Conservation (phyloP, 768 basidiomycete genomes). For the Boletus pseudopeckii region DNA sequence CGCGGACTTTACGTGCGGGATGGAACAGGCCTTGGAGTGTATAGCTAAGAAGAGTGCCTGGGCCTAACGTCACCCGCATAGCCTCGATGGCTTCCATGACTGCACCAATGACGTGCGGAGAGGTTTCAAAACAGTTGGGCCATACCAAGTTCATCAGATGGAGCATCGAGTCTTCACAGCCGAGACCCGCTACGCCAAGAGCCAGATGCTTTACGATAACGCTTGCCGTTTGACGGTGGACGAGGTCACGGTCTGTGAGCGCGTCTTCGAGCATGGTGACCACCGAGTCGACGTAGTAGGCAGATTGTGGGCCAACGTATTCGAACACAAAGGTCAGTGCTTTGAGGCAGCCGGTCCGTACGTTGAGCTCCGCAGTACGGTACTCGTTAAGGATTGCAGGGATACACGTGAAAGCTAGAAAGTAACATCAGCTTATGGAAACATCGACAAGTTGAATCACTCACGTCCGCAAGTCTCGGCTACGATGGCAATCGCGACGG, state of each 20-base stretch:
- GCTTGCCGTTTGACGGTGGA: conserved; percentile 96
- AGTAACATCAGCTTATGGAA: conserved; percentile 9
- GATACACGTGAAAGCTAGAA: conserved; percentile 90
- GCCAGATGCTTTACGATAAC: conserved; percentile 99
- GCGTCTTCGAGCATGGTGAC: conserved; percentile 99
- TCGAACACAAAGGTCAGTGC: conserved; percentile 99
- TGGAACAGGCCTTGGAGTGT: conserved; percentile 95
- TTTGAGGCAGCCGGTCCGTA: conserved; percentile 97
- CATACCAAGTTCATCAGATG: conserved; percentile 98
- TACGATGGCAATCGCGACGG: conserved; percentile 95
- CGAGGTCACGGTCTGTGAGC: conserved; percentile 95
- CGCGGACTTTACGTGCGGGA: conserved; percentile 93
- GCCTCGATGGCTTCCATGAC: conserved; percentile 98
- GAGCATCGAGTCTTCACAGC: conserved; percentile 96
- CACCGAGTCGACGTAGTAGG: conserved; percentile 94
- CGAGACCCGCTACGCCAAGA: conserved; percentile 93
- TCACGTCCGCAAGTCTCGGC: conserved; percentile 85
- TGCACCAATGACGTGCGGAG: conserved; percentile 95
- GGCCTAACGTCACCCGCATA: conserved; percentile 94
- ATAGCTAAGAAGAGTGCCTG: conserved; percentile 89
- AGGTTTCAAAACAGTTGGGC: conserved; percentile 99
- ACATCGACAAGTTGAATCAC: conserved; percentile 11
- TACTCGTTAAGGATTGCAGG: conserved; percentile 99
- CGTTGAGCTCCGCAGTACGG: conserved; percentile 96
- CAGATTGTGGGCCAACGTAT: conserved; percentile 96